Evolutionary conservation across 2,329 filamentous ascomycete genomes (phyloP), one percentile per base, ranked within the genome.

Genomic region (Venturia aucupariae): DNA sequence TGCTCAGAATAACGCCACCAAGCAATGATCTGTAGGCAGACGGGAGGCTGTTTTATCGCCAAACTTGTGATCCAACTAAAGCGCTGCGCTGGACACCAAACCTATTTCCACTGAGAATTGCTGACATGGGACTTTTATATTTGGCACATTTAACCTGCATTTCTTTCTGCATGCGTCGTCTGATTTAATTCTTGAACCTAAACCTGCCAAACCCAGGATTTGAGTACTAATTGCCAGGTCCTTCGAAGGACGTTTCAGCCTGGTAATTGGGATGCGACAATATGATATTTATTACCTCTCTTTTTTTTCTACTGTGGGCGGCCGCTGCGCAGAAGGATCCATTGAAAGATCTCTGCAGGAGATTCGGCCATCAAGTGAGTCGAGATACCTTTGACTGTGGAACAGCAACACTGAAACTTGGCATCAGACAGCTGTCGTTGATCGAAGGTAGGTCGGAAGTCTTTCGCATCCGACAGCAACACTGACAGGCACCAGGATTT

Each of bases 381-480:
- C 32, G 32, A 35, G 10, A 35, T 4, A 35, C 32, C 32, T 4
- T 35, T 35, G 32, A 35, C 32, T 4, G 10, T 35, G 32, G 32
- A 35, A 35, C 4, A 35, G 10, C 32, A 35, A 35, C 10, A 35
- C 32, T 35, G 32, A 35, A 4, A 35, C 32, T 38, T 82, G 81
- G 51, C 85, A 88, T 70, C 83, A 86, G 70, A 83, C 83, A 10
- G 79, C 85, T 6, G 76, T 86, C 13, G 78, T 88, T 57, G 83
- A 86, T 32, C 32, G 39, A 19, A 48, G 22, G 44, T 48, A 48
- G 11, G 10, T 24, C 5, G 32, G 10, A 35, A 48, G n/a, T 24
- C 11, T 15, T 42, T 19, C 22, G n/a, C 19, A 24, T 48, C 19
- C 4, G 17, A 48, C 8, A 48, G 6, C 44, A 48, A 4, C 22